Evolutionary conservation across 1,284 basidiomycete species (phyloP), one percentile per base, ranked within the genome.

Genomic region (Tilletia setariae): DNA sequence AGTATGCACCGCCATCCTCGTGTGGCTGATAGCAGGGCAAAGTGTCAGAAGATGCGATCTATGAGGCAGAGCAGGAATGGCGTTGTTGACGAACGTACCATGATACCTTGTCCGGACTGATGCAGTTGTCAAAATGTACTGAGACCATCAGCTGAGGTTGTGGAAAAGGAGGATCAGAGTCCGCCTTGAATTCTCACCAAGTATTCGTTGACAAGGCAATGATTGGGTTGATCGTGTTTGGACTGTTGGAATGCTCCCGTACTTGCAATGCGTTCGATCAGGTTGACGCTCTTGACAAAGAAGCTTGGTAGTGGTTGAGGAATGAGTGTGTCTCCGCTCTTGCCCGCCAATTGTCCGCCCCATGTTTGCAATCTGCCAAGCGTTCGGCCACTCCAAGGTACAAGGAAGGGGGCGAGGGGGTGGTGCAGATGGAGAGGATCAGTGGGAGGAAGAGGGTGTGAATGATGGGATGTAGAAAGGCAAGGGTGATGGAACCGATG

Each of bases 1-100:
- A 86, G 84, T 96, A 97, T 2, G 90, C 88, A 0, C 90, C 89
- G 0, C 94, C 94, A 80, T 97, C 94, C 84, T 96, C 90, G 78
- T 96, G 94, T 0, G 93, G 92, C 92, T 93, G 81, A 49, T 8
- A 49, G n/a, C n/a, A n/a, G n/a, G n/a, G n/a, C n/a, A n/a, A 49
- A 19, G n/a, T 11, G 8, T 8, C 8, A 21, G 47, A 8, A 7
- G 47, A 1, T n/a, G 47, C n/a, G 47, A 15, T 49, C 62, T 63
- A 70, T 65, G 66, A 62, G 46, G 35, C n/a, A n/a, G n/a, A n/a
- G n/a, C n/a, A n/a, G n/a, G n/a, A n/a, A n/a, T n/a, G n/a, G n/a
- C n/a, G 19, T 53, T 11, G 59, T 15, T 4, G 43, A 63, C 9
- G 53, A 66, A 72, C 82, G 92, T 44, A 74, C 73, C 71, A 81